Base-by-base conservation (phyloP, 2,329 filamentous ascomycete genomes). In the Rhynchosporium agropyri region DNA sequence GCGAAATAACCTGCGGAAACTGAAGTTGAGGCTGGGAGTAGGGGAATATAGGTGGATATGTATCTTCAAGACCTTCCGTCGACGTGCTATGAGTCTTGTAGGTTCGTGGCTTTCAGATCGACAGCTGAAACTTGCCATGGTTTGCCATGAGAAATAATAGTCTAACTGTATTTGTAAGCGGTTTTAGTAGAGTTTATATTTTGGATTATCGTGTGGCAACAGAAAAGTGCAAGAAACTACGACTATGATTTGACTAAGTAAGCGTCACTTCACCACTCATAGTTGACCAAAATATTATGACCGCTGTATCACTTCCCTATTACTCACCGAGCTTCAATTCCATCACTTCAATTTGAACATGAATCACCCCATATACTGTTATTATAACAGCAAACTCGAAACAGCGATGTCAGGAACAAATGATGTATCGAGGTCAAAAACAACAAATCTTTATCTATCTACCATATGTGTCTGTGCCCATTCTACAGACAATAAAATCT, bases 401-500 rank as follows among this genome's bases (percentile, higher is more conserved):
- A 46, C n/a, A n/a, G 10, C 5, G 8, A 6, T 8, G 20, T 20
- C 4, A 46, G 26, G 8, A 10, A 1, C 4, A 4, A 9, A 10
- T 26, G 43, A n/a, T 9, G 4, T 20, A 26, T 15, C 20, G 3
- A 26, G 13, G 9, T 20, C 8, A 5, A 46, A 46, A 28, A 46
- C n/a, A 15, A 46, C 8, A 20, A 20, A 26, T 20, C 10, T 45
- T 46, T 4, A 10, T 46, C 20, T 46, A 8, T 54, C 51, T 54
- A 54, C 20, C 20, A 1, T 20, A 20, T 29, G 36, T 54, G 33
- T 38, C 33, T 2, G n/a, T 29, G 13, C 36, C 20, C 36, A 6
- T 54, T 54, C 51, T 54, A 54, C 28, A 10, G 26, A 54, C 33
- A 40, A 20, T 29, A 28, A 38, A 54, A 29, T 54, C 36, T 54